A percentile compares a stretch with the other conserved stretches of the same genome.
Evolutionary conservation across 2,329 filamentous ascomycete species (phyloP).

Genomic region (Aspergillus sp.): DNA sequence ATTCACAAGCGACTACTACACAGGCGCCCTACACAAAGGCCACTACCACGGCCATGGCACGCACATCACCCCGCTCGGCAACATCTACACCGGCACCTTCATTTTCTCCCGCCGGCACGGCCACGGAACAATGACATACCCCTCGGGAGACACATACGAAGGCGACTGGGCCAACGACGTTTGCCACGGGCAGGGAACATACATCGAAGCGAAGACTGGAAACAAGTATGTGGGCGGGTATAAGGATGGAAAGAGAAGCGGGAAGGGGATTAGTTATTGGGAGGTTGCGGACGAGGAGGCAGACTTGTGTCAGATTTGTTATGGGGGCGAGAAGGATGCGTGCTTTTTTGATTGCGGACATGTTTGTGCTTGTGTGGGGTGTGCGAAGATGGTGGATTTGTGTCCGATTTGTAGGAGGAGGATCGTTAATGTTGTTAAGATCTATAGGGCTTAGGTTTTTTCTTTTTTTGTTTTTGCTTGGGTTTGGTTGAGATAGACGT

Average conservation of each 20-base stretch:
- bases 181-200: slow-evolving; percentile 51
- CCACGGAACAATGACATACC: slow-evolving; percentile 52
- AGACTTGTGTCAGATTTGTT: slow-evolving; percentile 56
- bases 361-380: slow-evolving; percentile 54
- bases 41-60: slow-evolving; percentile 50
- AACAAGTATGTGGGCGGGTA: slow-evolving; percentile 58
- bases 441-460: slow-evolving; percentile 32
- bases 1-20: slow-evolving; percentile 52
- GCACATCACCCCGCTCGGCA: slow-evolving; percentile 47
- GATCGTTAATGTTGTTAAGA: slow-evolving; percentile 52
- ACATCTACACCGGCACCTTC: slow-evolving; percentile 52
- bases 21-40: slow-evolving; percentile 45
- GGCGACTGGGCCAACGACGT: slow-evolving; percentile 42
- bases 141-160: slow-evolving; percentile 45
- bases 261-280: slow-evolving; percentile 57
- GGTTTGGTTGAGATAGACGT: no score
- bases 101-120: slow-evolving; percentile 48
- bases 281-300: slow-evolving; percentile 56
- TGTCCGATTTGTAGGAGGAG: slow-evolving; percentile 57
- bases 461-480: no score
- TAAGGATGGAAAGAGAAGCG: slow-evolving; percentile 54
- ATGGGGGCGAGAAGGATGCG: slow-evolving; percentile 52
- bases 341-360: slow-evolving; percentile 60
- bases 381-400: slow-evolving; percentile 51
- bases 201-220: slow-evolving; percentile 49